Percentiles rank a stretch among this genome's conserved stretches.
Evolutionary conservation across 306 rosid genomes (phyloP).

Genomic region (Medicago truncatula): MtrunA17r5.0-ANR NC_053049.1:46384501-46385000

Average conservation of each 20-base stretch:
- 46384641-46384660: conserved; percentile 61
- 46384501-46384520: conserved; percentile 72
- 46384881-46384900: conserved; percentile 62
- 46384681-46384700: conserved; percentile 57
- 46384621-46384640: conserved; percentile 71
- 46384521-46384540: conserved; percentile 72
- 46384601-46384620: conserved; percentile 75
- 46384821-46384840: background rate
- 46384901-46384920: conserved; percentile 94
- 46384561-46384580: conserved; percentile 82
- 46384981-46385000: conserved; percentile 96
- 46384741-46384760: conserved; percentile 77
- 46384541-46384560: conserved; percentile 81
- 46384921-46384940: conserved; percentile 62
- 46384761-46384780: conserved; percentile 71
- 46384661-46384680: conserved; percentile 48
- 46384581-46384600: conserved; percentile 93
- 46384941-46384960: conserved; percentile 55
- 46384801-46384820: conserved; percentile 28
- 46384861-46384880: conserved; percentile 37
- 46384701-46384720: conserved; percentile 90
- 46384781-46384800: conserved; percentile 31
- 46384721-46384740: conserved; percentile 69
- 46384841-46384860: background rate
- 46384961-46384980: conserved; percentile 86